A percentile compares a stretch with the other conserved stretches of the same genome.
These are phyloP conservation scores for Erodium moschatum DNA, from an alignment of 441 rosid genomes.

Conservation along the genomic window DNA sequence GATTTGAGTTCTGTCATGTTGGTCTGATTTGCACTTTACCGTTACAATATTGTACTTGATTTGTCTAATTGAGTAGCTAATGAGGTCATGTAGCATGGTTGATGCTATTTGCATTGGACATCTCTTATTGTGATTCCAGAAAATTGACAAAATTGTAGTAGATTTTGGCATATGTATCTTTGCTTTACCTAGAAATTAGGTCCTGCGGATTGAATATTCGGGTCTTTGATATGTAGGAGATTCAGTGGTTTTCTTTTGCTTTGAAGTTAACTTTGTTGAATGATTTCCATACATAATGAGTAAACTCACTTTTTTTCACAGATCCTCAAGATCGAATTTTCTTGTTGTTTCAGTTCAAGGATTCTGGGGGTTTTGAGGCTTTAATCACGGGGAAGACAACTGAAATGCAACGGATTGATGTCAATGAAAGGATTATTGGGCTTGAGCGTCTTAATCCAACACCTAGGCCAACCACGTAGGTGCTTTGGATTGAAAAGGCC, in stretches of 20 bases:
- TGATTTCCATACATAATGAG: background rate
- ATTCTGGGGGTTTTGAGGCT: constrained; percentile 76
- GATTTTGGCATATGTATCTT: background rate
- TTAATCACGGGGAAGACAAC: constrained; percentile 61
- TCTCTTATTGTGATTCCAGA: background rate
- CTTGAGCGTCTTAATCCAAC: constrained; percentile 84
- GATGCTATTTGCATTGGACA: constrained; percentile 5
- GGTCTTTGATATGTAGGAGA: background rate
- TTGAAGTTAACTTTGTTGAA: background rate
- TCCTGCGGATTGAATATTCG: background rate
- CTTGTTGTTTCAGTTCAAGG: constrained; percentile 40
- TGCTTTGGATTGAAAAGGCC: constrained; percentile 20
- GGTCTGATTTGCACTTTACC: background rate
- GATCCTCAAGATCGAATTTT: constrained; percentile 15
- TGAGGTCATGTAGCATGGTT: background rate
- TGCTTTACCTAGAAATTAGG: background rate
- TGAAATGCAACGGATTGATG: constrained; percentile 66
- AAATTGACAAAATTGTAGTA: background rate
- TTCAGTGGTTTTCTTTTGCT: background rate
- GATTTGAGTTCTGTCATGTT: background rate
- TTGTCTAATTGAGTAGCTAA: background rate
- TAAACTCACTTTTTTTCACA: background rate
- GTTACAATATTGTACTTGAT: background rate
- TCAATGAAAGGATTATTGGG: constrained; percentile 70
- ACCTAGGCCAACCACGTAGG: constrained; percentile 84